These are phyloP conservation scores for Mycosarcoma maydis DNA, from an alignment of 1,284 basidiomycete species.

Conservation along the genomic window DNA sequence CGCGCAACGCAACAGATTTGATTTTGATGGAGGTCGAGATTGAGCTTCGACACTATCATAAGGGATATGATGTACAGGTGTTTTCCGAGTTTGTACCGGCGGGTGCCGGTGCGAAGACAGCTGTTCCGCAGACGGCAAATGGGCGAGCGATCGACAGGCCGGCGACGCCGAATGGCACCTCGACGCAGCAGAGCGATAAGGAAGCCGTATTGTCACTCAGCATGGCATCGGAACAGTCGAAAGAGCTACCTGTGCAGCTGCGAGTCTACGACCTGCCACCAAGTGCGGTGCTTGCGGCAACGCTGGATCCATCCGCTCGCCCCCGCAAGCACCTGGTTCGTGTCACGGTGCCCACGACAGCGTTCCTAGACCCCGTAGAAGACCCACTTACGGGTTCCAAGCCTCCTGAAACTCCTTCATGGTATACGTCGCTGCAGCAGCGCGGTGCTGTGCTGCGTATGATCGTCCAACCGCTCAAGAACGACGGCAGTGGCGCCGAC, in stretches of 20 bases:
- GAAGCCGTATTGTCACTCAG: slow-evolving; percentile 16
- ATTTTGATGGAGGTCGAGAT: slow-evolving; percentile 60
- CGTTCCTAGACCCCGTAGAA: slow-evolving; percentile 43
- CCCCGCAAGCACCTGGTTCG: slow-evolving; percentile 62
- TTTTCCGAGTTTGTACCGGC: slow-evolving; percentile 34
- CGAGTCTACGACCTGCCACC: slow-evolving; percentile 61
- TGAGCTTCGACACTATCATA: slow-evolving; percentile 61
- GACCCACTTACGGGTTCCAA: slow-evolving; percentile 40
- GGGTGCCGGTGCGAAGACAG: not conserved
- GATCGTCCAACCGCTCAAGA: slow-evolving; percentile 34
- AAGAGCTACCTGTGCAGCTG: slow-evolving; percentile 53
- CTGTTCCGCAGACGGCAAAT: not conserved
- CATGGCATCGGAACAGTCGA: slow-evolving; percentile 19
- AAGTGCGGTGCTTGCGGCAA: slow-evolving; percentile 63
- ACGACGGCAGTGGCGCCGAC: slow-evolving; percentile 9
- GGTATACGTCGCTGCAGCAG: slow-evolving; percentile 38
- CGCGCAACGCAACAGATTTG: slow-evolving; percentile 42
- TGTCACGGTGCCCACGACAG: slow-evolving; percentile 46
- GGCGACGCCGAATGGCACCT: slow-evolving; percentile 4
- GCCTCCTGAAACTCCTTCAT: slow-evolving; percentile 41
- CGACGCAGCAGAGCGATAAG: not conserved
- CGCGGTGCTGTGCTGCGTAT: slow-evolving; percentile 51
- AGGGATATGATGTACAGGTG: slow-evolving; percentile 60
- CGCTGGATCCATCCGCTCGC: slow-evolving; percentile 55
- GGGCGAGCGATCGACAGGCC: slow-evolving; percentile 1